phyloP scores from a whole-genome alignment of 345 rosid species.

The Xanthoceras sorbifolium region DNA sequence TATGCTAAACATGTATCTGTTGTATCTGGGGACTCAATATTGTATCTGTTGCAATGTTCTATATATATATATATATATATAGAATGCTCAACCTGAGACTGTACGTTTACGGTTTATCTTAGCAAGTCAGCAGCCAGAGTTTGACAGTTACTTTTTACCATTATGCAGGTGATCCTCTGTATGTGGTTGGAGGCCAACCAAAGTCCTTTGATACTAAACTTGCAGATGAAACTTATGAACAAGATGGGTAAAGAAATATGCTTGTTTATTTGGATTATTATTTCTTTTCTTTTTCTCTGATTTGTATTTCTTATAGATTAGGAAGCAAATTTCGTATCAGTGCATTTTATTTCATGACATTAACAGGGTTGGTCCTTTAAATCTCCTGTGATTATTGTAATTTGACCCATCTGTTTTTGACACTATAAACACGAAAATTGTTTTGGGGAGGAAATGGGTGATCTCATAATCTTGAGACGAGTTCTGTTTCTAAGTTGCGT shows the following conservation, averaged over 20 bases:
- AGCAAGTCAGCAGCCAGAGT: neutral
- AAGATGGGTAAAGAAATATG: constrained; percentile 61
- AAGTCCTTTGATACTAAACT: constrained; percentile 45
- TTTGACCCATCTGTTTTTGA: constrained; percentile 3
- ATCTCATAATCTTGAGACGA: neutral
- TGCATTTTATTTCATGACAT: neutral
- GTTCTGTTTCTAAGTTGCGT: neutral
- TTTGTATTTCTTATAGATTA: neutral
- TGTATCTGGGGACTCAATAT: neutral
- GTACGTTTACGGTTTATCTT: neutral
- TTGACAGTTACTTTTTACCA: constrained; percentile 1
- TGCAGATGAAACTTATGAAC: constrained; percentile 52
- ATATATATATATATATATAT: too few relatives aligned
- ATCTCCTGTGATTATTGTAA: neutral
- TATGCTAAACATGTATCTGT: neutral
- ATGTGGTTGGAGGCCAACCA: constrained; percentile 71
- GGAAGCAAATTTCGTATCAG: neutral
- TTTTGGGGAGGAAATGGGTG: neutral
- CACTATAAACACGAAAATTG: neutral
- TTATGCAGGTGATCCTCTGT: constrained; percentile 76
- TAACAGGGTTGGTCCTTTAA: neutral
- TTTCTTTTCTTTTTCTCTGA: neutral
- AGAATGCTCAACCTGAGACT: neutral
- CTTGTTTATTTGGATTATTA: neutral
- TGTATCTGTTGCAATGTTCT: neutral